Evolutionary conservation across 306 rosid species (phyloP).

Genomic region (Luffa acutangula): DNA sequence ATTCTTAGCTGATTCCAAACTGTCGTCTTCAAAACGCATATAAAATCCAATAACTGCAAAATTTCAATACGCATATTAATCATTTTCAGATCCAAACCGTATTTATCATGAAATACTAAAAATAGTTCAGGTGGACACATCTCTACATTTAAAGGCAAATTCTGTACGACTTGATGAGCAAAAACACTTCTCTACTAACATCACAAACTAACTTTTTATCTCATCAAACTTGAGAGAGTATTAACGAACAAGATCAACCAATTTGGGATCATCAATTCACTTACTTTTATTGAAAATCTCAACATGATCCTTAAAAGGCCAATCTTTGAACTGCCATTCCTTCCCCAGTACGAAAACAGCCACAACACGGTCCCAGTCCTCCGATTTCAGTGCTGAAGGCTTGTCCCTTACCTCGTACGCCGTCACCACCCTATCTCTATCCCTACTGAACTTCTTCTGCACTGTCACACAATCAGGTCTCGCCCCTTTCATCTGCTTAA

Average conservation of each 20-base stretch:
- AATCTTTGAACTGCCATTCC: slow-evolving; percentile 77
- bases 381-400: slow-evolving; percentile 69
- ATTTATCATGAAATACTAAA: background rate
- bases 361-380: slow-evolving; percentile 97
- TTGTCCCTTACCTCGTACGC: slow-evolving; percentile 98
- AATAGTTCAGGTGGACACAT: background rate
- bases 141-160: background rate
- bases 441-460: slow-evolving; percentile 98
- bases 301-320: slow-evolving; percentile 60
- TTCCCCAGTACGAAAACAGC: slow-evolving; percentile 94
- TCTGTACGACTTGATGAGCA: background rate
- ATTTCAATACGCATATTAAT: background rate
- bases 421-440: slow-evolving; percentile 68
- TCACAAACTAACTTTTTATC: background rate
- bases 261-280: slow-evolving; percentile 15
- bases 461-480: slow-evolving; percentile 94
- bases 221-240: background rate
- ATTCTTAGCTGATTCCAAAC: slow-evolving; percentile 75
- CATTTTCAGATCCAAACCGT: background rate
- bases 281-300: slow-evolving; percentile 52
- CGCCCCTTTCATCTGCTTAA: slow-evolving; percentile 84
- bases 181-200: background rate
- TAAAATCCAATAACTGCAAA: slow-evolving; percentile 47
- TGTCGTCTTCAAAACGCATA: slow-evolving; percentile 71
- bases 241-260: slow-evolving; percentile 1